phyloP scores from a whole-genome alignment of 352 stramenopile species.

The Elongisporangium prolatum region DNA sequence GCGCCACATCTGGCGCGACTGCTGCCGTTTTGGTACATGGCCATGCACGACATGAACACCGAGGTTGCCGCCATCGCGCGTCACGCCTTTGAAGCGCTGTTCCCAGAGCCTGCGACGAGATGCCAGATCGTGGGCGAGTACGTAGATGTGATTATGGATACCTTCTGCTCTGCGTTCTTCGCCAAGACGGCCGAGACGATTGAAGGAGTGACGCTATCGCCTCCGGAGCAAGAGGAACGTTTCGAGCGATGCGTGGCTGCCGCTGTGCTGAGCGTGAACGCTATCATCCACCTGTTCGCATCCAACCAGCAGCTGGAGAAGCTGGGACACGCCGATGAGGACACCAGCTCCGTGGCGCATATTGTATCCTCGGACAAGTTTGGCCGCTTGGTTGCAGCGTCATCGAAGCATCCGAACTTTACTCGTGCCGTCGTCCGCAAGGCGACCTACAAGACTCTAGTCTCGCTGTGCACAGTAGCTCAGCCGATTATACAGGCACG shows the following conservation, averaged over 20 bases:
- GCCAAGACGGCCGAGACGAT: conserved; percentile 54
- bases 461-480: conserved; percentile 40
- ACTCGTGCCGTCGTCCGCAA: conserved; percentile 61
- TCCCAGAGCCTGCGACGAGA: conserved; percentile 25
- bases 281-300: conserved; percentile 45
- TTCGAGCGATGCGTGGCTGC: conserved; percentile 69
- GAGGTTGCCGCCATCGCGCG: conserved; percentile 47
- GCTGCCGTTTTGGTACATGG: conserved; percentile 74
- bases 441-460: conserved; percentile 53
- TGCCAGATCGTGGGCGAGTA: conserved; percentile 35
- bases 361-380: conserved; percentile 67
- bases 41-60: conserved; percentile 69
- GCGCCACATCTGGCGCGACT: conserved; percentile 60
- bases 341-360: conserved; percentile 30
- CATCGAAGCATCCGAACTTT: conserved; percentile 78
- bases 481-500: conserved; percentile 33
- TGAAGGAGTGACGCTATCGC: conserved; percentile 48
- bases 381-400: conserved; percentile 36
- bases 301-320: conserved; percentile 31
- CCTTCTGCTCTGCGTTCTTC: conserved; percentile 55
- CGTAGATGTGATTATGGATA: conserved; percentile 42
- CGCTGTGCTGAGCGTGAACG: conserved; percentile 52
- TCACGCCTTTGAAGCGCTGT: conserved; percentile 51
- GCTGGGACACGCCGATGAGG: conserved; percentile 26
- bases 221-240: conserved; percentile 67